Base-by-base conservation (phyloP, 2,329 filamentous ascomycete genomes). In the Dryadomyces sulphureus region DNA sequence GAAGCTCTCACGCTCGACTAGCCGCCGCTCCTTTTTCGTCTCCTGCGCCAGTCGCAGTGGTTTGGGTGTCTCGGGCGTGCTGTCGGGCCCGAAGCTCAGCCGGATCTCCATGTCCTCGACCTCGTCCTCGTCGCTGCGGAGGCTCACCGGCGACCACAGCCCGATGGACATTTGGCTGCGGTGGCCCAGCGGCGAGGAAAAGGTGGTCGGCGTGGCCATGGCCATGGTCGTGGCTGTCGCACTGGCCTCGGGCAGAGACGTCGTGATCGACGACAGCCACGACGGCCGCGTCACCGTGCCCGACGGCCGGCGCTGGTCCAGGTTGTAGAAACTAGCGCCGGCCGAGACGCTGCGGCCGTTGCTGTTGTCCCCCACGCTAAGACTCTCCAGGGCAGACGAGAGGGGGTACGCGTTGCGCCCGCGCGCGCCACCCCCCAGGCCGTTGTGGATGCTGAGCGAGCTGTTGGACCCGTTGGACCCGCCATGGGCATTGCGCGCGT, bases 321-420 rank as follows among this genome's bases (percentile, higher is more conserved):
- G 38, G 48, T 41, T 41, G 48, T 22, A 49, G 25, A 20, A 41
- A 35, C 16, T 48, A 49, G 44, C 48, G 8, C 49, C 35, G 2
- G 44, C 49, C 1, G 62, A 57, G 2, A 53, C 53, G 58, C 52
- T 63, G 7, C 41, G 36, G 12, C 39, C 40, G 19, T 30, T 38
- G 17, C 70, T 45, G 8, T 38, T 43, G 21, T 57, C 55, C 14
- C 50, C 47, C 39, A 53, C 54, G 12, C 19, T 52, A 45, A 54
- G 47, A 30, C 50, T 52, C 39, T 45, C 52, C 7, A 55, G 43
- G 0, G 57, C 49, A 2, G 64, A 57, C 1, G 66, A 59, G 24
- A 68, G 58, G 6, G 67, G 65, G 48, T 69, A 65, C 14, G 62
- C 56, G 52, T 66, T 68, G 2, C 68, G 65, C 5, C 63, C 62